Percentiles rank a stretch among this genome's conserved stretches.
Conservation (phyloP, 306 rosid species). For the Pyrus pyrifolia region DNA sequence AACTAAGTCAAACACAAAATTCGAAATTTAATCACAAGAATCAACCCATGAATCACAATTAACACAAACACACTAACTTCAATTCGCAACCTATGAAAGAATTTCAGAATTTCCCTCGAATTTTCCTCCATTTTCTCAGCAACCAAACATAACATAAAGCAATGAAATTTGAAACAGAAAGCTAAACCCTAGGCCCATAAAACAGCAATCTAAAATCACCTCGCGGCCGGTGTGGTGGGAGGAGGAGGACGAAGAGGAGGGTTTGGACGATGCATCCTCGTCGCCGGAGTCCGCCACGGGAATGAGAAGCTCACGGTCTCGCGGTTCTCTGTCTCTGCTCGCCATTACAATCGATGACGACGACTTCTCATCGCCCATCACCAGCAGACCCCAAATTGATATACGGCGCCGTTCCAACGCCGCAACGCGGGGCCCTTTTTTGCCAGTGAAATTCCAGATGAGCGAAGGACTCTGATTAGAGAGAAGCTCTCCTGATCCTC, state of each 20-base stretch:
- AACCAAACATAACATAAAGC: slow-evolving; percentile 3
- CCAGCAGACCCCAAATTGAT: not conserved
- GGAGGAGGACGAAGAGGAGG: slow-evolving; percentile 44
- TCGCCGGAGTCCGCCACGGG: slow-evolving; percentile 48
- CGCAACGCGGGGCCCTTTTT: not conserved
- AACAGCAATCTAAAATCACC: slow-evolving; percentile 21
- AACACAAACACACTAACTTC: not conserved
- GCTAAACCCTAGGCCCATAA: slow-evolving; percentile 15
- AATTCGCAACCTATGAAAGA: not conserved
- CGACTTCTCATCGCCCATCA: slow-evolving; percentile 70
- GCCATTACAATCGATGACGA: slow-evolving; percentile 36
- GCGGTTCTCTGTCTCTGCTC: slow-evolving; percentile 53
- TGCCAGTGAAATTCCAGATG: not conserved
- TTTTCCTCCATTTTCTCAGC: not conserved
- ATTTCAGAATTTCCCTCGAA: not conserved
- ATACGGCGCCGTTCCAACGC: slow-evolving; percentile 29
- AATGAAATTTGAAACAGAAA: not conserved
- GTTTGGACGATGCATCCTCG: slow-evolving; percentile 43
- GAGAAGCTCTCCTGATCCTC: not conserved
- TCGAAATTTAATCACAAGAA: not conserved
- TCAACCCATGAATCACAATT: not conserved
- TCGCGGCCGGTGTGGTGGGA: slow-evolving; percentile 61
- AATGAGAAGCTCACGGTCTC: slow-evolving; percentile 83
- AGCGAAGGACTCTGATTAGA: not conserved
- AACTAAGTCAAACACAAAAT: slow-evolving; percentile 23